Evolutionary conservation across 495 filamentous ascomycete species (phyloP), one percentile per base, ranked within the genome.

Genomic region (Cercophora newfieldiana): DNA sequence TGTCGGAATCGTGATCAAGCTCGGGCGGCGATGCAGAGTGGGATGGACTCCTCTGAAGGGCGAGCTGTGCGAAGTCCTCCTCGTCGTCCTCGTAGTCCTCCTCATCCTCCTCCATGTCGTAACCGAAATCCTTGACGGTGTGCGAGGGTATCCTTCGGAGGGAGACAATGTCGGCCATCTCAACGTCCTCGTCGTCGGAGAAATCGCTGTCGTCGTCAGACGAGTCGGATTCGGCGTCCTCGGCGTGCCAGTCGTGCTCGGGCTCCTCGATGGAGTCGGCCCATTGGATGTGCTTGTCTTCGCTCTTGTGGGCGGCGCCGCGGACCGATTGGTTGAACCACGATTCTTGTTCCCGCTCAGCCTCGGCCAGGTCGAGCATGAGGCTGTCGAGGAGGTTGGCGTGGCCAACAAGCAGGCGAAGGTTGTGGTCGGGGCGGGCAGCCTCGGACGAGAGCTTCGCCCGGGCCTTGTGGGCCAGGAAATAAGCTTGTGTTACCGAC

Each of bases 271-370:
- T 84, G 54, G 86, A 81, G 69, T 97, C 91, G 50, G 91, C 90
- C 91, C 92, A 97, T 87, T 94, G 89, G 74, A 96, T 87, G 83
- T 92, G 92, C 70, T 82, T 83, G 50, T 89, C 82, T 60, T 83
- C 79, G 55, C 75, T 73, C 83, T 81, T 70, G 57, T 77, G 79
- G 74, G 85, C 83, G 71, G 91, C 92, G 71, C 89, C 90, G 75
- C 83, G 87, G 79, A 97, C 91, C 65, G 91, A 92, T 79, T 94
- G 88, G 86, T 97, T 93, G 88, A 97, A 98, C 96, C 96, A 98
- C 61, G 85, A 89, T 79, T 98, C 95, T 78, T 98, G 95, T 76
- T 98, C 93, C 66, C 88, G 86, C 82, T 99, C 96, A 73, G 96
- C 95, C 48, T 96, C 91, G 77, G 91, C 88, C 19, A 99, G 91